A percentile compares a stretch with the other conserved stretches of the same genome.
Evolutionary conservation across 2,329 filamentous ascomycete genomes (phyloP).

Genomic region (Sarocladium brachiariae): DNA sequence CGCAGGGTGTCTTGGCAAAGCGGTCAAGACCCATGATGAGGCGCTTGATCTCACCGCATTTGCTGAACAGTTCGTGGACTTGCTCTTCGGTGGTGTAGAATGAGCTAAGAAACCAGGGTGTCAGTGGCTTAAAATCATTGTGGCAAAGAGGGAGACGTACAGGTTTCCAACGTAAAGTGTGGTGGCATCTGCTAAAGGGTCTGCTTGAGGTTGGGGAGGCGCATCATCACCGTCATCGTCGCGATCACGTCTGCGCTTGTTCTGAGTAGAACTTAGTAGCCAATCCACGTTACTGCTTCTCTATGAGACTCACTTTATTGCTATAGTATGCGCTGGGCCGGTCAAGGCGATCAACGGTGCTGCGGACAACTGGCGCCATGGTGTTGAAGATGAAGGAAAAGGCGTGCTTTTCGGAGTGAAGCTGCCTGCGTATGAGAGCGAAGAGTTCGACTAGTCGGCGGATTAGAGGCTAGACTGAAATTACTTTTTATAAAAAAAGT

Average conservation of each 20-base stretch:
- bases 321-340: constrained; percentile 91
- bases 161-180: constrained; percentile 98
- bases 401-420: neutral
- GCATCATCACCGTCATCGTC: constrained; percentile 41
- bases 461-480: neutral
- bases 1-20: constrained; percentile 95
- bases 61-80: constrained; percentile 92
- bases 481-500: too few relatives aligned
- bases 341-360: constrained; percentile 87
- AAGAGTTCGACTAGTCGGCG: neutral
- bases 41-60: constrained; percentile 96
- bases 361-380: constrained; percentile 43
- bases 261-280: constrained; percentile 35
- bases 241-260: constrained; percentile 64
- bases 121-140: too few relatives aligned
- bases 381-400: constrained; percentile 11
- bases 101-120: constrained; percentile 47
- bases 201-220: constrained; percentile 43
- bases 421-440: neutral
- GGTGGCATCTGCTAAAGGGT: constrained; percentile 78
- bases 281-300: too few relatives aligned
- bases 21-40: constrained; percentile 96
- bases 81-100: constrained; percentile 99
- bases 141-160: constrained; percentile 41
- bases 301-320: constrained; percentile 55